phyloP scores from a whole-genome alignment of 441 rosid genomes.

The Adansonia grandidieri region DNA sequence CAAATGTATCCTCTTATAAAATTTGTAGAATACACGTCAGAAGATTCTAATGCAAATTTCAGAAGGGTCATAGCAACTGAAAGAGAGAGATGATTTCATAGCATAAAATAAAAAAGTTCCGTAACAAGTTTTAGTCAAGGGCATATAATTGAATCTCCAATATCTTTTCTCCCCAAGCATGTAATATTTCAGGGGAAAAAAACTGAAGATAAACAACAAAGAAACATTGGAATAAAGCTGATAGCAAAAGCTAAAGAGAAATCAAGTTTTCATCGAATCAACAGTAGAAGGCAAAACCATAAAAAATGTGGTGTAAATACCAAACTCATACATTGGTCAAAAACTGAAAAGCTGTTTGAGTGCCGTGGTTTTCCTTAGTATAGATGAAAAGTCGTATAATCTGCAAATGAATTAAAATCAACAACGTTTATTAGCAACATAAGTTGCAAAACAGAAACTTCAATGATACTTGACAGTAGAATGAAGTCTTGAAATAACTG shows the following conservation, averaged over 20 bases:
- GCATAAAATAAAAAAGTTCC: not conserved
- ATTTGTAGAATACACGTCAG: not conserved
- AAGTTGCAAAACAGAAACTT: constrained; percentile 22
- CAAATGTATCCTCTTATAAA: not conserved
- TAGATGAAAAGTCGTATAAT: constrained; percentile 85
- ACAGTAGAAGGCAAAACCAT: not conserved
- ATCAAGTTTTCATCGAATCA: constrained; percentile 11
- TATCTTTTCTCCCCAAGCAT: not conserved
- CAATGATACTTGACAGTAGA: constrained; percentile 21
- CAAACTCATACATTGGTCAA: constrained; percentile 72
- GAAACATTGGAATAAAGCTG: constrained; percentile 10
- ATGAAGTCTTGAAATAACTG: constrained; percentile 14
- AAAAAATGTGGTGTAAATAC: constrained; percentile 22
- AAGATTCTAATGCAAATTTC: constrained; percentile 9
- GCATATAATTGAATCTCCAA: constrained; percentile 6
- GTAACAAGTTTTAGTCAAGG: constrained; percentile 18
- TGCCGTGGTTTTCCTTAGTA: constrained; percentile 86
- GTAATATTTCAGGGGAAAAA: not conserved
- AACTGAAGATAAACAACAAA: constrained; percentile 22
- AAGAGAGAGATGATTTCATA: not conserved
- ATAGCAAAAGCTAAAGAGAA: constrained; percentile 18
- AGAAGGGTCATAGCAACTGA: not conserved
- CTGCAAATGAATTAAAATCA: constrained; percentile 55
- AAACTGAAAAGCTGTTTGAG: constrained; percentile 84
- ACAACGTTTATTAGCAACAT: constrained; percentile 29